Base-by-base conservation (phyloP, 1,139 yeast species). In the Candida sanyaensis region DNA sequence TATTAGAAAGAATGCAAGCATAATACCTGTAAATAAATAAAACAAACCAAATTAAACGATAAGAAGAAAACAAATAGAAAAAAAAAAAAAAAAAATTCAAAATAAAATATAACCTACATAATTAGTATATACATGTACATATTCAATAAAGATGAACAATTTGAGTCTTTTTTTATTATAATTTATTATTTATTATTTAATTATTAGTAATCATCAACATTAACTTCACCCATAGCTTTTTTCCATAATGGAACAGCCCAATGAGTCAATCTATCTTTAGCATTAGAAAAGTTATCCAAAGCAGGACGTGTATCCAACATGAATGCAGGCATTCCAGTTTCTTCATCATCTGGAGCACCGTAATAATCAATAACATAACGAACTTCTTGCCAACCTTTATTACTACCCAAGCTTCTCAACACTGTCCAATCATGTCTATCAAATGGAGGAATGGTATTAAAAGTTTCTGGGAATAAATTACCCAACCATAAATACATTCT, bases 381-480 rank as follows among this genome's bases (percentile, higher is more conserved):
- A 24, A 65, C 93, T 83, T 69, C 82, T 31, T 64, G 58, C 80
- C 80, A 75, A 4, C 73, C 76, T 37, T 68, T 52, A 66, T 55
- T 76, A 17, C 48, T 50, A 59, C 88, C 92, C 54, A 53, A 69
- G 5, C 73, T 76, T 57, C 99, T 78, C 58, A 92, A 75, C 6
- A 95, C 96, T 3, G 96, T 88, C 99, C 99, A 95, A 68, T 95
- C 99, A 61, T 95, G 99, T 65, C 99, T 83, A 66, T 95, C 99
- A 62, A 95, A 95, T 6, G 99, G 99, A 5, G 96, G 89, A 51
- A 86, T 86, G 0, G 85, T 71, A 51, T 83, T 87, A 69, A 83
- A 92, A 12, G 80, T 76, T 13, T 77, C 71, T 1, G 99, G 98
- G 71, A 86, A 87, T 3, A 85, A 40, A 55, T 80, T 78, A 6